These are phyloP conservation scores for Malania oleifera DNA, from an alignment of 164 flowering plant species.

Conservation along the genomic window DNA sequence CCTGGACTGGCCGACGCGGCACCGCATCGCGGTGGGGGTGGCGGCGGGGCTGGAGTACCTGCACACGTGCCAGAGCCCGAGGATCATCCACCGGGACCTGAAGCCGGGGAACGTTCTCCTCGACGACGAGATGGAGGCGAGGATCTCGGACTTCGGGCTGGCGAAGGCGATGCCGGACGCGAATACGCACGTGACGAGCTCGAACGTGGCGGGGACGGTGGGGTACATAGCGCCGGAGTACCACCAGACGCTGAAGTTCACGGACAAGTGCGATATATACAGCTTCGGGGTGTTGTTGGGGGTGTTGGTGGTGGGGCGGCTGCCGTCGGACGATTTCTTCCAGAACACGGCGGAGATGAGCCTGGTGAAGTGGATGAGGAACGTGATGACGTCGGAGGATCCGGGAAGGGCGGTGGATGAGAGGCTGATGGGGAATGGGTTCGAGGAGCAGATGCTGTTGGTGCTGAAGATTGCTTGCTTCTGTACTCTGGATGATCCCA, in stretches of 20 bases:
- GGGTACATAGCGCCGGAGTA: conserved; percentile 97
- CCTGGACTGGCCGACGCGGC: conserved; percentile 62
- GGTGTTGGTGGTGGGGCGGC: conserved; percentile 66
- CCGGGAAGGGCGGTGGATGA: conserved; percentile 66
- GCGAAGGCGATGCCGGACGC: conserved; percentile 77
- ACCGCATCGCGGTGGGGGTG: conserved; percentile 61
- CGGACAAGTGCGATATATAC: conserved; percentile 86
- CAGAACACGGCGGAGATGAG: conserved; percentile 61
- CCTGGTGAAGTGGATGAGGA: conserved; percentile 81
- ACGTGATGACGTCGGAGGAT: conserved; percentile 65
- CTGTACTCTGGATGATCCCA: conserved; percentile 78
- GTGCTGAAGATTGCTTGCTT: conserved; percentile 87
- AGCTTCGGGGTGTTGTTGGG: conserved; percentile 85
- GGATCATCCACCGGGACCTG: conserved; percentile 80
- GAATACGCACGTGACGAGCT: conserved; percentile 60
- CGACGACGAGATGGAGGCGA: conserved; percentile 84
- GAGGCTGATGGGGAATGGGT: conserved; percentile 57
- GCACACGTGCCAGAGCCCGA: conserved; percentile 58
- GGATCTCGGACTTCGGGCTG: conserved; percentile 90
- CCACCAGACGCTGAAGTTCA: conserved; percentile 77
- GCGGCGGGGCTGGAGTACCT: conserved; percentile 85
- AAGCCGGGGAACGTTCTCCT: conserved; percentile 85
- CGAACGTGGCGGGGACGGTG: conserved; percentile 76
- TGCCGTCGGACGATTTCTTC: conserved; percentile 76
- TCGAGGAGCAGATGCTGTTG: conserved; percentile 74